A percentile compares a stretch with the other conserved stretches of the same genome.
phyloP scores from a whole-genome alignment of 495 filamentous ascomycete species.

The Hypomontagnella submonticulosa region DNA sequence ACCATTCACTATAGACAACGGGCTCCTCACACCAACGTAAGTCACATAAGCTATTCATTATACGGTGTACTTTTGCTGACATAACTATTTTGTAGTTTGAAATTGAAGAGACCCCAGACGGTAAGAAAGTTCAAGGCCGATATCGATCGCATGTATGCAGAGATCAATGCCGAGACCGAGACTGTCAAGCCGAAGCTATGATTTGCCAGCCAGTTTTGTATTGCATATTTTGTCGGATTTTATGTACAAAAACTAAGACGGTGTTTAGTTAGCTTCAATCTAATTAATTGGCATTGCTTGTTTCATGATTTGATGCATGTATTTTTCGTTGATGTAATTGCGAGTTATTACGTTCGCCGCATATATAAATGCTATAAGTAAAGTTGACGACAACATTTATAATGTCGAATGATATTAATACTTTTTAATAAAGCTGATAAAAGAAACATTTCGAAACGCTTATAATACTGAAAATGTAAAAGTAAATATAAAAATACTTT shows the following conservation, averaged over 20 bases:
- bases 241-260: constrained; percentile 1
- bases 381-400: too few relatives aligned
- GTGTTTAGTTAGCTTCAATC: background rate
- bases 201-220: constrained; percentile 15
- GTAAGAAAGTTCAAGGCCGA: constrained; percentile 78
- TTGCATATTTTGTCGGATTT: background rate
- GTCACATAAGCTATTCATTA: constrained; percentile 51
- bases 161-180: constrained; percentile 57
- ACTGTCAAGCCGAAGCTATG: constrained; percentile 56
- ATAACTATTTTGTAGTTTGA: constrained; percentile 69
- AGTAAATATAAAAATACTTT: constrained; percentile 8
- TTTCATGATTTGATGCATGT: too few relatives aligned
- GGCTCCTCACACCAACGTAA: constrained; percentile 95
- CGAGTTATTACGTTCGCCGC: background rate
- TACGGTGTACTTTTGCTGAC: constrained; percentile 51
- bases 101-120: constrained; percentile 92
- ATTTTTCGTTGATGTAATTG: background rate
- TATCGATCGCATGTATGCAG: constrained; percentile 84
- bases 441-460: constrained; percentile 9
- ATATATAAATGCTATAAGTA: too few relatives aligned
- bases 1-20: constrained; percentile 94
- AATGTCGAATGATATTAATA: too few relatives aligned
- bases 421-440: constrained; percentile 12
- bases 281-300: background rate
- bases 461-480: constrained; percentile 16